These are phyloP conservation scores for Mariannaea elegans DNA, from an alignment of 2,329 filamentous ascomycete genomes.

Conservation along the genomic window DNA sequence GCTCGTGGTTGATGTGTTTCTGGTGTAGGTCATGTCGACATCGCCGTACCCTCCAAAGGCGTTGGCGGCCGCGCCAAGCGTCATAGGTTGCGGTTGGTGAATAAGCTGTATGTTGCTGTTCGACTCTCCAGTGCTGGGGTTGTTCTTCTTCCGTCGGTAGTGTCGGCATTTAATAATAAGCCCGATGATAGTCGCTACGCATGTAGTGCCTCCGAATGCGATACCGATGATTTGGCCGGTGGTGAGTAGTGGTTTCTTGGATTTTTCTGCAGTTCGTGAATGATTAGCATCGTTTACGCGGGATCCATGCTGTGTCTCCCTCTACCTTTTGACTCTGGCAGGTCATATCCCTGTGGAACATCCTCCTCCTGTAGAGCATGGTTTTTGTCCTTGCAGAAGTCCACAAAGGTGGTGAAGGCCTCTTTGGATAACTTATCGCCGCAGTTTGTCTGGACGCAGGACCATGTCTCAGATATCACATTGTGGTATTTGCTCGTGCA, in stretches of 20 bases:
- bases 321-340: background rate
- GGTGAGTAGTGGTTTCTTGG: background rate
- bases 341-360: slow-evolving; percentile 50
- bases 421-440: background rate
- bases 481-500: slow-evolving; percentile 13
- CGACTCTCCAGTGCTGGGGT: background rate
- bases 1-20: background rate
- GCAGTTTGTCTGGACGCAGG: slow-evolving; percentile 8
- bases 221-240: background rate
- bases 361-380: background rate
- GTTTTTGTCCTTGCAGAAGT: background rate
- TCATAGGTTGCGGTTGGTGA: background rate
- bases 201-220: background rate
- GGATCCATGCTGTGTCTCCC: background rate
- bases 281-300: background rate
- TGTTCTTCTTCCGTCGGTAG: background rate
- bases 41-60: background rate
- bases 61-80: background rate
- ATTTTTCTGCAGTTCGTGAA: background rate
- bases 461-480: slow-evolving; percentile 14
- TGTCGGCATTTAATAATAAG: background rate
- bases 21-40: background rate
- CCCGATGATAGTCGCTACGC: background rate
- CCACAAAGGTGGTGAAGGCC: slow-evolving; percentile 8
- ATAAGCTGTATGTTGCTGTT: background rate